Conservation (phyloP, 768 basidiomycete species). For the Filobasidium wieringae region DNA sequence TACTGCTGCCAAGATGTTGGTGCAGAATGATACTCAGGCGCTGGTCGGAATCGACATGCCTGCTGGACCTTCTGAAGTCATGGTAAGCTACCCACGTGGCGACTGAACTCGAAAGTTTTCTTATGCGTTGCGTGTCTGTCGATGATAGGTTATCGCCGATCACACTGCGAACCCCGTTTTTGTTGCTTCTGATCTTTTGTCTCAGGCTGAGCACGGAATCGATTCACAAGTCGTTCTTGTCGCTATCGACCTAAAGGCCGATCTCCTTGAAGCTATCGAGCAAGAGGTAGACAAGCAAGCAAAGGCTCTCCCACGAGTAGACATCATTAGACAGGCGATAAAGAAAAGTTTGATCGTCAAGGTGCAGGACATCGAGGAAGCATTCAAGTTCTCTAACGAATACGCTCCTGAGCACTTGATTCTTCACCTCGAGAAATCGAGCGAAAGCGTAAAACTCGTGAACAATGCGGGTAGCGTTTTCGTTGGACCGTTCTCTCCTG, state of each 20-base stretch:
- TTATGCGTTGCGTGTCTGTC: too few relatives aligned
- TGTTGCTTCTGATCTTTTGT: conserved; percentile 90
- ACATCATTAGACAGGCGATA: conserved; percentile 80
- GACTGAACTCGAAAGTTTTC: neutral
- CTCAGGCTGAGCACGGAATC: conserved; percentile 94
- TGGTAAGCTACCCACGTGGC: conserved; percentile 52
- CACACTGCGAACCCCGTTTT: conserved; percentile 71
- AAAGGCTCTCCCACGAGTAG: conserved; percentile 68
- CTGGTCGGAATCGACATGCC: conserved; percentile 98
- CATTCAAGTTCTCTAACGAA: conserved; percentile 81
- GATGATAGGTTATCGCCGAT: conserved; percentile 84
- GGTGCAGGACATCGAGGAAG: conserved; percentile 55
- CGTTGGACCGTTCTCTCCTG: conserved; percentile 86
- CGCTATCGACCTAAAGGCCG: conserved; percentile 55
- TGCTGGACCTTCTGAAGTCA: conserved; percentile 91
- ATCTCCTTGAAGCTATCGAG: conserved; percentile 60
- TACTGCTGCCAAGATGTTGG: conserved; percentile 97
- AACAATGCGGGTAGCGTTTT: conserved; percentile 95
- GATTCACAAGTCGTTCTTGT: conserved; percentile 97
- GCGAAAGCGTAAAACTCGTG: conserved; percentile 52
- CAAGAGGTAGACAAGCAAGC: conserved; percentile 77
- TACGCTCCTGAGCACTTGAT: conserved; percentile 98
- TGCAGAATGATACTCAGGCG: conserved; percentile 96
- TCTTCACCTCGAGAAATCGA: conserved; percentile 66
- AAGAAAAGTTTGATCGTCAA: conserved; percentile 81